phyloP scores from a whole-genome alignment of 331 rosid species.

The Acacia pycnantha region DNA sequence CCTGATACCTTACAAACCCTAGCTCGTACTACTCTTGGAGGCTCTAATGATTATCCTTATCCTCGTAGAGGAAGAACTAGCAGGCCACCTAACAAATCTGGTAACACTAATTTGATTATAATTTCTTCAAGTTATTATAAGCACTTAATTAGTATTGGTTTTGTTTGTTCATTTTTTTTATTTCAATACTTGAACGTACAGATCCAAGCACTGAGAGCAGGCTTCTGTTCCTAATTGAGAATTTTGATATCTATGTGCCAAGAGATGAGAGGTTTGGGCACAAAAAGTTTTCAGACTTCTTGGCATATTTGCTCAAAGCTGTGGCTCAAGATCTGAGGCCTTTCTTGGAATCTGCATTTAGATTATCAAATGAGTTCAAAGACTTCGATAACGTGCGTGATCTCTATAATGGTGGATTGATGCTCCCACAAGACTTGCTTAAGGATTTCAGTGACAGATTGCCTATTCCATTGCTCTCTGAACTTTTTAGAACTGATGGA shows the following conservation, averaged over 20 bases:
- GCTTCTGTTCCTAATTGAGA: background rate
- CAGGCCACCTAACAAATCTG: slow-evolving; percentile 43
- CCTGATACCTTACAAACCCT: slow-evolving; percentile 39
- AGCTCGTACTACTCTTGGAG: slow-evolving; percentile 66
- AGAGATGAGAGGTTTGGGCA: slow-evolving; percentile 82
- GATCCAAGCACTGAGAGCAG: slow-evolving; percentile 5
- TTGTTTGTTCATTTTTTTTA: background rate
- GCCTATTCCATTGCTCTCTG: slow-evolving; percentile 59
- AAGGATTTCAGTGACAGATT: slow-evolving; percentile 36
- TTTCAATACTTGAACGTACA: background rate
- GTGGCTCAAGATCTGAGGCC: slow-evolving; percentile 57
- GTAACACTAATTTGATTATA: slow-evolving; percentile 8
- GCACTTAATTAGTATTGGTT: background rate
- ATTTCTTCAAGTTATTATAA: background rate
- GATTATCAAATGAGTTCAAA: slow-evolving; percentile 56
- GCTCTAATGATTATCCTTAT: slow-evolving; percentile 55
- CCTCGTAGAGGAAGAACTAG: slow-evolving; percentile 80
- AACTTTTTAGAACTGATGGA: slow-evolving; percentile 61
- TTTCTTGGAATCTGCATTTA: slow-evolving; percentile 39
- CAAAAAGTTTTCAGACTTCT: slow-evolving; percentile 68
- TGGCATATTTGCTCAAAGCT: slow-evolving; percentile 58
- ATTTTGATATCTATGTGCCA: slow-evolving; percentile 52
- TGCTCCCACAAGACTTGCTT: slow-evolving; percentile 46
- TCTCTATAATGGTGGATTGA: slow-evolving; percentile 61
- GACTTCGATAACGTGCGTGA: slow-evolving; percentile 54